Conservation (phyloP, 2,329 filamentous ascomycete genomes). For the Kalmusia sp. region DNA sequence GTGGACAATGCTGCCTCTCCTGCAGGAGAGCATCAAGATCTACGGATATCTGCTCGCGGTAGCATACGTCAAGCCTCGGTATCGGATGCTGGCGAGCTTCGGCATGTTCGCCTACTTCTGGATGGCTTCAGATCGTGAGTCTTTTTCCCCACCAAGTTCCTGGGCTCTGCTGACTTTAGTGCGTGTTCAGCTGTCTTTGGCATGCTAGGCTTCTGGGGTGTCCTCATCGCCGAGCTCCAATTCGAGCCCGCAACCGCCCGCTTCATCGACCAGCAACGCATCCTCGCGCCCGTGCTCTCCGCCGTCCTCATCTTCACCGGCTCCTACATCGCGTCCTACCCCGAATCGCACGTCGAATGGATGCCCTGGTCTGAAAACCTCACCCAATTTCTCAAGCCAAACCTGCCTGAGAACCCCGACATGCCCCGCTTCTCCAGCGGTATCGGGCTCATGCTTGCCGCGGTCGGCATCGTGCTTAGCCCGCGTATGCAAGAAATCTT, state of each 20-base stretch:
- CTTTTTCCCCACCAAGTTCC: background rate
- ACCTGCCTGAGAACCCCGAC: conserved; percentile 11
- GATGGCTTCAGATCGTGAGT: conserved; percentile 10
- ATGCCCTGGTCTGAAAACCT: conserved; percentile 14
- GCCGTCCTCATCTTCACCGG: conserved; percentile 11
- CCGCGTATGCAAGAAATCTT: conserved; percentile 10
- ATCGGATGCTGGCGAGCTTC: conserved; percentile 11
- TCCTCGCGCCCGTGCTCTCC: conserved; percentile 10
- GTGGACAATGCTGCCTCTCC: conserved; percentile 16
- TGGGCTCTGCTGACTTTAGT: background rate
- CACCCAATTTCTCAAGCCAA: conserved; percentile 6
- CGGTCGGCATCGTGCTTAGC: conserved; percentile 9
- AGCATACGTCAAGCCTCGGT: conserved; percentile 10
- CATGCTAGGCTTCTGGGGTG: conserved; percentile 14
- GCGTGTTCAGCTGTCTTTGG: conserved; percentile 11
- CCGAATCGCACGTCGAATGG: conserved; percentile 11
- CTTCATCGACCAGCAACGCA: conserved; percentile 9
- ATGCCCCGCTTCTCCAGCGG: conserved; percentile 10
- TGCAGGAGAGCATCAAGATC: conserved; percentile 15
- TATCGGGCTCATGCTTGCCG: conserved; percentile 14
- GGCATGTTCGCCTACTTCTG: conserved; percentile 12
- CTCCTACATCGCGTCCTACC: conserved; percentile 12
- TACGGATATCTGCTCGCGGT: conserved; percentile 12
- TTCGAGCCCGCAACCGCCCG: conserved; percentile 10
- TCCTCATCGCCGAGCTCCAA: conserved; percentile 15